Evolutionary conservation across 768 basidiomycete species (phyloP).

Genomic region (Cubamyces sp.): DNA sequence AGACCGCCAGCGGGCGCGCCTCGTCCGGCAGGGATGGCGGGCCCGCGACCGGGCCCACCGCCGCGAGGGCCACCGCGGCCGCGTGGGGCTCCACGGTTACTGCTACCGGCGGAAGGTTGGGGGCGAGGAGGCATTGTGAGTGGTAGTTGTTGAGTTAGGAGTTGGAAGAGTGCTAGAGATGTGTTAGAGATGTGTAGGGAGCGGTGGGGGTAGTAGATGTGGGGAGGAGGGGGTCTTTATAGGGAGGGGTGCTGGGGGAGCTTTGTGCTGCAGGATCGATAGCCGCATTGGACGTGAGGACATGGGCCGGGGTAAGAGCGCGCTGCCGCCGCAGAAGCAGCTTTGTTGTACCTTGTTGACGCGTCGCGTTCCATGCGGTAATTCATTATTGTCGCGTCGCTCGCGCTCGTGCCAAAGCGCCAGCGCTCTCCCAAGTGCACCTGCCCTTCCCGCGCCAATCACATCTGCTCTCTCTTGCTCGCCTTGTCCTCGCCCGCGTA

Average conservation of each 20-base stretch:
- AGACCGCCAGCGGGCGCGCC: conserved; percentile 27
- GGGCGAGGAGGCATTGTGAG: conserved; percentile 31
- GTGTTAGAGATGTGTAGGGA: not conserved
- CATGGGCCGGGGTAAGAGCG: not conserved
- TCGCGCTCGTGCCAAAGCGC: conserved; percentile 1
- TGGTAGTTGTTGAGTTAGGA: not conserved
- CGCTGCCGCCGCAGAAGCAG: conserved; percentile 4
- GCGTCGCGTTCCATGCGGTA: conserved; percentile 15
- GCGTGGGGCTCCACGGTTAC: conserved; percentile 24
- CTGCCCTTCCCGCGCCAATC: no score
- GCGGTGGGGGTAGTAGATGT: not conserved
- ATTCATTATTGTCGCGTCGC: conserved; percentile 10
- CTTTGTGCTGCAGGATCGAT: conserved; percentile 25
- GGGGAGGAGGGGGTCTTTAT: conserved; percentile 11
- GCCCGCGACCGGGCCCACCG: conserved; percentile 10
- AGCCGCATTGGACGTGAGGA: conserved; percentile 17
- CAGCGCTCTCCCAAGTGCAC: no score
- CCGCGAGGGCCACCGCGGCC: conserved; percentile 27
- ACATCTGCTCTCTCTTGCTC: no score
- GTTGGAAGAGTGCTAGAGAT: not conserved
- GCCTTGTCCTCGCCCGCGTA: no score
- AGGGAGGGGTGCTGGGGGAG: not conserved
- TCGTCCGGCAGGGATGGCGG: conserved; percentile 15
- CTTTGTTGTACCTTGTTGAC: conserved; percentile 27
- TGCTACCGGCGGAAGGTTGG: conserved; percentile 19